phyloP scores from a whole-genome alignment of 176 grass and related monocot genomes.

The Eragrostis curvula region DNA sequence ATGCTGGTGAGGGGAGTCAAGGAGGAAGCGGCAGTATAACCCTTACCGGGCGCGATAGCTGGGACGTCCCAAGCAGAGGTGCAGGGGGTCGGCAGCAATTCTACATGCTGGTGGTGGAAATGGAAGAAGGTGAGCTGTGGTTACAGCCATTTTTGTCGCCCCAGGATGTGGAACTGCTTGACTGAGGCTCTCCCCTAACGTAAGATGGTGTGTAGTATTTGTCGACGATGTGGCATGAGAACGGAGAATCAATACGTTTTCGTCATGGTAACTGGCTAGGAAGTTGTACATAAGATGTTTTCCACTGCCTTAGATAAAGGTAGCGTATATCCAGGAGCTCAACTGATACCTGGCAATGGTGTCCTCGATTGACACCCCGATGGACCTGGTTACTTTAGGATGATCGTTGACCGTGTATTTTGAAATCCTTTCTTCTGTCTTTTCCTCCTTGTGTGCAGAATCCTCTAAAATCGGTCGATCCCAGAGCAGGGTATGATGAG shows the following conservation, averaged over 20 bases:
- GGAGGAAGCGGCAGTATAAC: slow-evolving; percentile 32
- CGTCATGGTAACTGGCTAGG: neutral
- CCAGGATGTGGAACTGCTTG: neutral
- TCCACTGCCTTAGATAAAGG: neutral
- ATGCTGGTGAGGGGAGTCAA: slow-evolving; percentile 20
- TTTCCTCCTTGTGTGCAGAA: neutral
- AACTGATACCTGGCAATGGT: neutral
- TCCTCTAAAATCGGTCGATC: neutral
- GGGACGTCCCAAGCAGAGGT: slow-evolving; percentile 33
- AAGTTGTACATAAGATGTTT: slow-evolving; percentile 21
- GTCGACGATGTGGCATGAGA: too few species aligned
- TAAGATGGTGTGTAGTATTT: neutral
- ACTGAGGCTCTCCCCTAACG: too few species aligned
- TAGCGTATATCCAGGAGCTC: neutral
- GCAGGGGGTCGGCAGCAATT: slow-evolving; percentile 45
- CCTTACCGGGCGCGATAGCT: slow-evolving; percentile 42
- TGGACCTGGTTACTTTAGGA: neutral
- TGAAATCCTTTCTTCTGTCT: neutral
- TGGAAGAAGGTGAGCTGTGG: slow-evolving; percentile 37
- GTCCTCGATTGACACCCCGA: neutral
- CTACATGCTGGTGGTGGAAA: slow-evolving; percentile 56
- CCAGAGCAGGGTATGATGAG: neutral
- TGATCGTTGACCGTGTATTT: neutral
- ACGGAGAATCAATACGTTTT: too few species aligned
- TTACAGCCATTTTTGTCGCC: neutral